A percentile compares a stretch with the other conserved stretches of the same genome.
Evolutionary conservation across 495 filamentous ascomycete species (phyloP).

Genomic region (Aspergillus avenaceus): DNA sequence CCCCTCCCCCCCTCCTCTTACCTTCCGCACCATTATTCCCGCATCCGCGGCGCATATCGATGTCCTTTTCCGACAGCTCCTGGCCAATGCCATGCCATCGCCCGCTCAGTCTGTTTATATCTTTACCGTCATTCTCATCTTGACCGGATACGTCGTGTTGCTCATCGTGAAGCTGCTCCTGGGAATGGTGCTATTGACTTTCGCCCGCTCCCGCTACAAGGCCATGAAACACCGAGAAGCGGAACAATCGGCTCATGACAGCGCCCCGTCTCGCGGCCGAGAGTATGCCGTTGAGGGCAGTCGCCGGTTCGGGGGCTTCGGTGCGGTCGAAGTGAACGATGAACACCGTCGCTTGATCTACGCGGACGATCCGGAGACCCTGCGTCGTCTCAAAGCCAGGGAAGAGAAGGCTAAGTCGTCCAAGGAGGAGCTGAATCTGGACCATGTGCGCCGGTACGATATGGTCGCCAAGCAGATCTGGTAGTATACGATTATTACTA

Average conservation of each 20-base stretch:
- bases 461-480: conserved; percentile 96
- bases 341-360: conserved; percentile 86
- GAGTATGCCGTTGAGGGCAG: conserved; percentile 64
- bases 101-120: conserved; percentile 41
- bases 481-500: conserved; percentile 48
- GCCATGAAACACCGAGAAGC: conserved; percentile 72
- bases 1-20: conserved; percentile 31
- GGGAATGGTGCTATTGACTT: conserved; percentile 74
- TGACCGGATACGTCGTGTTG: conserved; percentile 70
- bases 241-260: conserved; percentile 23
- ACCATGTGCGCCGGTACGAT: conserved; percentile 74
- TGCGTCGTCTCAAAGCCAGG: conserved; percentile 63
- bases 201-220: conserved; percentile 70
- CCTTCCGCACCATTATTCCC: conserved; percentile 33
- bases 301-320: conserved; percentile 74
- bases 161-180: conserved; percentile 78
- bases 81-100: conserved; percentile 43
- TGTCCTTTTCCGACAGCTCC: conserved; percentile 31
- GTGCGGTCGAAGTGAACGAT: conserved; percentile 81
- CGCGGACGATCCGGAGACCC: conserved; percentile 71
- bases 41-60: conserved; percentile 32
- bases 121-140: conserved; percentile 70
- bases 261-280: conserved; percentile 15
- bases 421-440: conserved; percentile 53
- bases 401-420: conserved; percentile 60